phyloP scores from a whole-genome alignment of 495 filamentous ascomycete species.

The Daldinia decipiens region DNA sequence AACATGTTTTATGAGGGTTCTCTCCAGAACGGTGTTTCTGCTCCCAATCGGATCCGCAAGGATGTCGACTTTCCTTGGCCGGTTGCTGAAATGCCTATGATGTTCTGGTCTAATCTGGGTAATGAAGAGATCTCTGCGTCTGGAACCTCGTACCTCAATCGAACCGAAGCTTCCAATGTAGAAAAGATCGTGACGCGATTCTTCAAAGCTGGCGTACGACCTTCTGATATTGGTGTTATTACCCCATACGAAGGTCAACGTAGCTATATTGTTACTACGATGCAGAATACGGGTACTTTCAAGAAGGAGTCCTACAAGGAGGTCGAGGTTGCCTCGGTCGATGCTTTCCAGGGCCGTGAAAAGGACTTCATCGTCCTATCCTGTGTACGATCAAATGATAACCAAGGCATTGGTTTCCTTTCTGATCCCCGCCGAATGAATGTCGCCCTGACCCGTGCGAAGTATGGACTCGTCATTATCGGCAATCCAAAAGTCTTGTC shows the following conservation, averaged over 20 bases:
- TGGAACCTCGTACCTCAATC: conserved; percentile 97
- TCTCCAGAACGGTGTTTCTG: conserved; percentile 95
- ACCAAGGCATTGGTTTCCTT: conserved; percentile 99
- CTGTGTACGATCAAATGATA: conserved; percentile 98
- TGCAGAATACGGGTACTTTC: conserved; percentile 96
- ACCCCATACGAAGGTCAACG: conserved; percentile 99
- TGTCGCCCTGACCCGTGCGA: conserved; percentile 96
- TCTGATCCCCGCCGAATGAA: conserved; percentile 98
- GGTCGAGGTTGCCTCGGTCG: conserved; percentile 97
- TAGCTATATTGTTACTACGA: conserved; percentile 97
- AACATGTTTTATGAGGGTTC: conserved; percentile 99
- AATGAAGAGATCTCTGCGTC: conserved; percentile 98
- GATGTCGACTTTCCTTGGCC: conserved; percentile 99
- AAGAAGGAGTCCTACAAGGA: conserved; percentile 99
- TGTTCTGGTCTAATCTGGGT: conserved; percentile 99
- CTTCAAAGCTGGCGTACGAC: conserved; percentile 98
- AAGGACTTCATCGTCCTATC: conserved; percentile 99
- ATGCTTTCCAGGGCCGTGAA: conserved; percentile 98
- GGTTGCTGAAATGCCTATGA: conserved; percentile 93
- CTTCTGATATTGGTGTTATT: conserved; percentile 93
- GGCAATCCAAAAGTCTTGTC: conserved; percentile 98
- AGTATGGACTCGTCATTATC: conserved; percentile 94
- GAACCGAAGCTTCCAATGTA: conserved; percentile 95
- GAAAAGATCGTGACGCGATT: conserved; percentile 98
- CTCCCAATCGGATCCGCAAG: conserved; percentile 83